Base-by-base conservation (phyloP, 331 rosid species). In the Arachis monticola region DNA sequence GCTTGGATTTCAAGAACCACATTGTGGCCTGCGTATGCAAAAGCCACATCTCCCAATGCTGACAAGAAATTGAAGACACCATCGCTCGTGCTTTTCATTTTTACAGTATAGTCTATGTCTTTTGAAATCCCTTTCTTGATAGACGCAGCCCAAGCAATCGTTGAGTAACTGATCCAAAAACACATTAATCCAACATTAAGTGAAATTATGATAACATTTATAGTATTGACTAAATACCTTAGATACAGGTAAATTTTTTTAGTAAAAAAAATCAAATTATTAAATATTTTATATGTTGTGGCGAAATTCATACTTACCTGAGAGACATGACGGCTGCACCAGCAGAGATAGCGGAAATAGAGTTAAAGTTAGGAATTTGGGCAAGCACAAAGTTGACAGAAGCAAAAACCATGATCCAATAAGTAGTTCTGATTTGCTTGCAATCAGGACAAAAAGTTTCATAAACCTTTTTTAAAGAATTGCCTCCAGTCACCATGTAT, bases 361-460 rank as follows among this genome's bases (percentile, higher is more conserved):
- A 87, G 82, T 90, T 82, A 72, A 92, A 85, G 78, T 78, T 88
- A n/a, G 97, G 97, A 70, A 82, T 85, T 17, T 88, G 96, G 2
- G 93, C 77, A 22, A 92, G 83, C 55, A 87, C 85, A 2, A 89
- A 79, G 75, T 90, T 88, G 0, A 46, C 27, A 30, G 86, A 86
- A 53, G 89, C 92, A 11, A 92, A 90, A 22, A 88, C 78, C 2
- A 90, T 6, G 31, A 90, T 90, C 86, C 84, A 88, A 60, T 68
- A 85, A 1, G 96, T 40, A 13, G 88, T 84, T 57, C 1, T 79
- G 56, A 88, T 88, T 0, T 59, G 32, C 62, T 68, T 74, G 83
- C 90, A 88, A 2, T 40, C 31, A 0, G 92, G 83, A 63, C 92
- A 88, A 61, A 90, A 46, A 0, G 85, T 80, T 7, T 81, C 79